Evolutionary conservation across 2,329 filamentous ascomycete genomes (phyloP).

Genomic region (Remersonia thermophila): DNA sequence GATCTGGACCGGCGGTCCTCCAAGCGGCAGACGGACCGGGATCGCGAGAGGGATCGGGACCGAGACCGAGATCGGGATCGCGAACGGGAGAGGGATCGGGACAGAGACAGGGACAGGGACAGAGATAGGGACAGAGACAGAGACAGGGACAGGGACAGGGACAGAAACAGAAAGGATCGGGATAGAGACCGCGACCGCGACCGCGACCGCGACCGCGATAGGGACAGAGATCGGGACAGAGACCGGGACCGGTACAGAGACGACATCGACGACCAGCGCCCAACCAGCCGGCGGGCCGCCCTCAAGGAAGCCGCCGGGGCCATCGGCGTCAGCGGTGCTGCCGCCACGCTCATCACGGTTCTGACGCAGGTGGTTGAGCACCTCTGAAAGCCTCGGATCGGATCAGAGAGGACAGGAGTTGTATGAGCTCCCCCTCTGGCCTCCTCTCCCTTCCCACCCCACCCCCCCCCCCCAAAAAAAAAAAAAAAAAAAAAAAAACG

Average conservation of each 20-base stretch:
- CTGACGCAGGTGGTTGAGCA: constrained; percentile 41
- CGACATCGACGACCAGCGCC: constrained; percentile 22
- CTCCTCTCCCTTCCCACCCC: no score
- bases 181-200: constrained; percentile 13
- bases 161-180: constrained; percentile 5
- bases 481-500: no score
- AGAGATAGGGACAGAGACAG: constrained; percentile 22
- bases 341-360: constrained; percentile 45
- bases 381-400: constrained; percentile 10
- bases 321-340: constrained; percentile 48
- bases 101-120: constrained; percentile 21
- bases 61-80: no score
- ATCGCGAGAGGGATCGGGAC: constrained; percentile 7
- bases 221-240: constrained; percentile 13
- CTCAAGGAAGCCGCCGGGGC: constrained; percentile 44
- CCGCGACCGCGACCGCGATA: constrained; percentile 5
- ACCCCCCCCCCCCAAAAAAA: no score
- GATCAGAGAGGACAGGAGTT: background rate
- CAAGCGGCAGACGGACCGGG: constrained; percentile 13
- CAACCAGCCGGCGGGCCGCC: constrained; percentile 29
- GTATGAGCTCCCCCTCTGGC: background rate
- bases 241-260: constrained; percentile 15
- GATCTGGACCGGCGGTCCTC: constrained; percentile 13
- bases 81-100: no score
- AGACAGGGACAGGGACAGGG: constrained; percentile 11